These are phyloP conservation scores for Asterella californica DNA, from an alignment of 225 moss, liverwort and hornwort genomes.

Conservation along the genomic window DNA sequence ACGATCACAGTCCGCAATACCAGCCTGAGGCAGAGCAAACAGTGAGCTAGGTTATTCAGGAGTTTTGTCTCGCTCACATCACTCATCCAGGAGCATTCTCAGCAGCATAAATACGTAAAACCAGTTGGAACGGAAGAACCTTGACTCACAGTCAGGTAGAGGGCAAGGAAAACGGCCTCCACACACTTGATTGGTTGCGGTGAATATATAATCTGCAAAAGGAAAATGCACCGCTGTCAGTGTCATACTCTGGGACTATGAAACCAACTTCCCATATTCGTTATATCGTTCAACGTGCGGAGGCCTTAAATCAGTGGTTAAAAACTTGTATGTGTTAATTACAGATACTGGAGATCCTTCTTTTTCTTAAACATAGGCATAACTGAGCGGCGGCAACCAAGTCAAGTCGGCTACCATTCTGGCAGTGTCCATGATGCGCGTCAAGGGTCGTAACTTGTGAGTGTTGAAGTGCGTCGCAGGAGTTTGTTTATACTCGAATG, in stretches of 20 bases:
- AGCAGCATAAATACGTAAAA: neutral
- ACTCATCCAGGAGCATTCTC: neutral
- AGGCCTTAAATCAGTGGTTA: neutral
- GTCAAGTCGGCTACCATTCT: conserved; percentile 51
- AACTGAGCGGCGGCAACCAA: neutral
- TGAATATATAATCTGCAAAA: conserved; percentile 61
- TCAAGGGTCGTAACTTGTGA: conserved; percentile 68
- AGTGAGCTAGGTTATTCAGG: neutral
- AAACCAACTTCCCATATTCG: neutral
- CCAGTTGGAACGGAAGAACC: neutral
- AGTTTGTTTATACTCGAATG: conserved; percentile 68
- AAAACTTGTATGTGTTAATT: neutral
- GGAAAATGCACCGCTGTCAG: neutral
- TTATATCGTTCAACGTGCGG: neutral
- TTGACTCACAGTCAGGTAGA: conserved; percentile 70
- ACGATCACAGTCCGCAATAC: conserved; percentile 60
- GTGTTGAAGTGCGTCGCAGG: conserved; percentile 67
- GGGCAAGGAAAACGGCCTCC: conserved; percentile 83
- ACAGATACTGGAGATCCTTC: no score
- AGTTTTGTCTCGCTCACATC: neutral
- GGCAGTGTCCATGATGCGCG: conserved; percentile 79
- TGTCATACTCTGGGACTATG: neutral
- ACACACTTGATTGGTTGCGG: conserved; percentile 92
- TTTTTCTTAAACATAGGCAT: neutral
- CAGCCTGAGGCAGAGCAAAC: conserved; percentile 44